Evolutionary conservation across 2,329 filamentous ascomycete species (phyloP).

Genomic region (Ilyonectria robusta): DNA sequence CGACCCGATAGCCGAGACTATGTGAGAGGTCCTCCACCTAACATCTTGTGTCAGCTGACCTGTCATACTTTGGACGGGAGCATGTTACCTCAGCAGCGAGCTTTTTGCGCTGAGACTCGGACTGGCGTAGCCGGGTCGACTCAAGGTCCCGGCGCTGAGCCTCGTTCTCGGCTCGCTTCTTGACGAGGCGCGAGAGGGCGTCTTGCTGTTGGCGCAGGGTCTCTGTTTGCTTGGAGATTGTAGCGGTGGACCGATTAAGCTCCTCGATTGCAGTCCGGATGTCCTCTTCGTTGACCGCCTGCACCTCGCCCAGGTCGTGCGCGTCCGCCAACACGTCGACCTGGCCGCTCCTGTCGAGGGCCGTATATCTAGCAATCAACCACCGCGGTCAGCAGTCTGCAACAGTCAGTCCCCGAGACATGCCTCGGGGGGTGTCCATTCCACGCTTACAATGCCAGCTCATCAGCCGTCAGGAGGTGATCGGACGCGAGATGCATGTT

Average conservation of each 20-base stretch:
- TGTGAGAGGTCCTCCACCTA: constrained; percentile 66
- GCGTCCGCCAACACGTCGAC: constrained; percentile 61
- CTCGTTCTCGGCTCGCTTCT: constrained; percentile 53
- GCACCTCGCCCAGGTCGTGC: constrained; percentile 62
- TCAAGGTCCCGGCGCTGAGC: constrained; percentile 50
- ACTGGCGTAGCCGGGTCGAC: constrained; percentile 45
- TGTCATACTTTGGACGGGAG: background rate
- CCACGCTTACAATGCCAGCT: constrained; percentile 64
- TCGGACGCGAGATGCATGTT: constrained; percentile 63
- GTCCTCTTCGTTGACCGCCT: constrained; percentile 71
- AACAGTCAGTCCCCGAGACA: constrained; percentile 23
- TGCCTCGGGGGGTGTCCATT: background rate
- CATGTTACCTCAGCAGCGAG: constrained; percentile 58
- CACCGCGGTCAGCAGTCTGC: constrained; percentile 27
- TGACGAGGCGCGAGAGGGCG: constrained; percentile 67
- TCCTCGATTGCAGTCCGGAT: constrained; percentile 73
- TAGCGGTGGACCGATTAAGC: constrained; percentile 74
- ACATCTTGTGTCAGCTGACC: background rate
- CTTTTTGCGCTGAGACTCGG: constrained; percentile 57
- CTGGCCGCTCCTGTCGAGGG: constrained; percentile 63
- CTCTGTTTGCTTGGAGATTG: constrained; percentile 75
- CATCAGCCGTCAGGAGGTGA: constrained; percentile 68
- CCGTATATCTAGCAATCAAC: constrained; percentile 60
- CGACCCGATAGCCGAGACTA: constrained; percentile 60
- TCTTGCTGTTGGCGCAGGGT: constrained; percentile 73